A percentile compares a stretch with the other conserved stretches of the same genome.
These are phyloP conservation scores for Purpureocillium takamizusanense DNA, from an alignment of 2,329 filamentous ascomycete species.

Conservation along the genomic window DNA sequence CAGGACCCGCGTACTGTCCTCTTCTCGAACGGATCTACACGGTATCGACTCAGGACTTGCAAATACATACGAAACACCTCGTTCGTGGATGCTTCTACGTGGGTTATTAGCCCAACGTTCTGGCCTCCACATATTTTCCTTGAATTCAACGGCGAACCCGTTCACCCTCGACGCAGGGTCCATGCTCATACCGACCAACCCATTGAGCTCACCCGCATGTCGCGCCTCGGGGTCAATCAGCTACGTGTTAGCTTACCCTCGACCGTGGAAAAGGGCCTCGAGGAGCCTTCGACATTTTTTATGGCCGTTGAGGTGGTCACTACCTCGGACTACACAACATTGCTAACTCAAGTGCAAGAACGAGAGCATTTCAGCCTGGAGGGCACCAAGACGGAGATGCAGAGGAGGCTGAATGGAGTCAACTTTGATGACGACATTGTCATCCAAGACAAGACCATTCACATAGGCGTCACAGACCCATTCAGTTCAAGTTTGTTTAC, in stretches of 20 bases:
- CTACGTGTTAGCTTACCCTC: slow-evolving; percentile 41
- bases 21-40: slow-evolving; percentile 43
- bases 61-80: slow-evolving; percentile 4
- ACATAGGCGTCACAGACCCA: slow-evolving; percentile 55
- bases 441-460: slow-evolving; percentile 46
- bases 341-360: slow-evolving; percentile 29
- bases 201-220: slow-evolving; percentile 57
- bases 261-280: slow-evolving; percentile 14
- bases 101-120: slow-evolving; percentile 52
- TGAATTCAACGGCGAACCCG: slow-evolving; percentile 51
- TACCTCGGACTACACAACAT: slow-evolving; percentile 36
- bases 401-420: slow-evolving; percentile 27
- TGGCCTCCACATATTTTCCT: slow-evolving; percentile 70
- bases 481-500: slow-evolving; percentile 57
- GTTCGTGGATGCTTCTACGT: slow-evolving; percentile 35
- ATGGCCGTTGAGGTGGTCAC: slow-evolving; percentile 64
- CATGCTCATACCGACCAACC: slow-evolving; percentile 71
- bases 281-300: slow-evolving; percentile 30
- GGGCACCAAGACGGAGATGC: slow-evolving; percentile 49
- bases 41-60: slow-evolving; percentile 63
- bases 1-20: slow-evolving; percentile 27
- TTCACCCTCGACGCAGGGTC: slow-evolving; percentile 54
- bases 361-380: slow-evolving; percentile 30
- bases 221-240: slow-evolving; percentile 52
- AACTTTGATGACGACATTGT: slow-evolving; percentile 54